Base-by-base conservation (phyloP, 306 rosid genomes). In the Trifolium pratense region DNA sequence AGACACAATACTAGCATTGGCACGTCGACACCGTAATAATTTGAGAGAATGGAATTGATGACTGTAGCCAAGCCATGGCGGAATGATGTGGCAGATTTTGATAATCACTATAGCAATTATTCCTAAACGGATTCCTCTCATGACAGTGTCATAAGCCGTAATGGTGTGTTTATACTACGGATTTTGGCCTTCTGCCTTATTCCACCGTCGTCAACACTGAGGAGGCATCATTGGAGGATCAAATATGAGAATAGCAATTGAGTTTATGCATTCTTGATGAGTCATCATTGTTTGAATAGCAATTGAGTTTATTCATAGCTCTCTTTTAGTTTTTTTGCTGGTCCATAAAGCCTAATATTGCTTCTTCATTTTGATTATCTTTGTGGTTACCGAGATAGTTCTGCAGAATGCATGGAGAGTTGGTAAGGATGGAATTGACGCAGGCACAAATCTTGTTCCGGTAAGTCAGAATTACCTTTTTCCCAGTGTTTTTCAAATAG, bases 391-490 rank as follows among this genome's bases (percentile, higher is more conserved):
- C 64, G 67, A 70, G 78, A 76, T 76, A 90, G 96, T 82, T 74
- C 59, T 92, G 71, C 91, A 90, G 84, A 91, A 86, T 51, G 91
- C 83, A 40, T 89, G 85, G 96, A 91, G 74, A 81, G 85, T 89
- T 78, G 89, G 95, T 32, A 87, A 52, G 60, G 97, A 94, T 81
- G 98, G 96, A 78, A 72, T 94, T 72, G 96, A 94, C 74, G 97
- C 85, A 0, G 87, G 78, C 73, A 58, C 83, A 23, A 75, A 70
- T 80, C 76, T 80, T 45, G 83, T 84, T 70, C 85, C 87, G 14
- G 85, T 84, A 77, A 74, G 87, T 80, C 17, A 59, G 59, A 76
- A 15, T 77, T 56, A 25, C 64, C 31, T 64, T 56, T 18, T 56
- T 56, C 7, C 1, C 8, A 0, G 16, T 11, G n/a, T 23, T 23